phyloP scores from a whole-genome alignment of 352 stramenopile species.

The Phytophthora pisi region DNA sequence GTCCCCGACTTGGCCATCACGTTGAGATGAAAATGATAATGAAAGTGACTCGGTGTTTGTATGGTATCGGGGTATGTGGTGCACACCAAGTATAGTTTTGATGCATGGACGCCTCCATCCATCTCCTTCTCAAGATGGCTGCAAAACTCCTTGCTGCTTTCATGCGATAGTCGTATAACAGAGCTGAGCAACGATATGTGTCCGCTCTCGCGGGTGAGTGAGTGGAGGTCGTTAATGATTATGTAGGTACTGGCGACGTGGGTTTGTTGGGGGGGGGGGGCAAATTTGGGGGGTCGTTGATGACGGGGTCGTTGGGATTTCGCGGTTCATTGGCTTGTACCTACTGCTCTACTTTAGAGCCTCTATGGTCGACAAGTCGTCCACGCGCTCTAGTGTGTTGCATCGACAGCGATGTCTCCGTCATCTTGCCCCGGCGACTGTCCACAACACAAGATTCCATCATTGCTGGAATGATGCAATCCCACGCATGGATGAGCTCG shows the following conservation, averaged over 20 bases:
- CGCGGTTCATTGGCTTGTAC: not conserved
- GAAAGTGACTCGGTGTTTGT: not conserved
- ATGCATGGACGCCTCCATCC: not conserved
- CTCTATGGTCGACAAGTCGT: not conserved
- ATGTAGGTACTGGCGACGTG: not conserved
- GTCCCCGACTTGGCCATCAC: slow-evolving; percentile 15
- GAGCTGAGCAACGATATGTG: not conserved
- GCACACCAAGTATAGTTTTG: not conserved
- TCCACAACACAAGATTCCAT: slow-evolving; percentile 8
- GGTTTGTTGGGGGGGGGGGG: not conserved
- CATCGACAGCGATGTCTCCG: slow-evolving; percentile 12
- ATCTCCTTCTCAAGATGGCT: too few species aligned
- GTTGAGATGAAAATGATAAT: slow-evolving; percentile 3
- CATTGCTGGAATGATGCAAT: slow-evolving; percentile 12
- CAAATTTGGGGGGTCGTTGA: not conserved
- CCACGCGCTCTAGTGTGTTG: not conserved
- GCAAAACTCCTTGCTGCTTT: too few species aligned
- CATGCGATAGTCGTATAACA: not conserved
- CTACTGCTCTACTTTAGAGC: not conserved
- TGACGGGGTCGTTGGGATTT: not conserved
- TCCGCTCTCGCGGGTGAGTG: not conserved
- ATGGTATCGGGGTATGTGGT: not conserved
- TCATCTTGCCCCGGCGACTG: slow-evolving; percentile 2
- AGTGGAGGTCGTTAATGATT: not conserved
- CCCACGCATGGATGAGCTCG: too few species aligned